Evolutionary conservation across 495 filamentous ascomycete species (phyloP), one percentile per base, ranked within the genome.

Genomic region (Podospora fimiseda): DNA sequence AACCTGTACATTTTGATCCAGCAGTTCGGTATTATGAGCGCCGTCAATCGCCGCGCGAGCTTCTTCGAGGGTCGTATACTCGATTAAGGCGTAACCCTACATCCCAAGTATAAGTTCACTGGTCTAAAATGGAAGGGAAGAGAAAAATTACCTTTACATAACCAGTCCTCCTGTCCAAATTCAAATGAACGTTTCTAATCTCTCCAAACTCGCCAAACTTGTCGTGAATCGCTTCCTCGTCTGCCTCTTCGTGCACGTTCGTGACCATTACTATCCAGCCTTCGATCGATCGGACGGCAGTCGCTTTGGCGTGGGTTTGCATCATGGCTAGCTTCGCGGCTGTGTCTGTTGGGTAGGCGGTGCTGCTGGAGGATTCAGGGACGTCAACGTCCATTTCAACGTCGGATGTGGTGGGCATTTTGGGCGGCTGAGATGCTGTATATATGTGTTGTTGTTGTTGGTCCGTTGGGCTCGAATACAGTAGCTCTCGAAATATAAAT

Each of bases 261-360:
- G 91, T 95, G 54, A 86, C 90, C 52, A 96, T 85, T 57, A 99
- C 78, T 70, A 99, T 97, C 94, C 94, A 99, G 58, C 94, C 94
- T 69, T 99, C 94, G 67, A 99, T 96, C 56, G 89, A 95, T 68
- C 94, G 89, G 48, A 99, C 94, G 13, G 92, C 94, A 5, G 88
- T 89, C 22, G 92, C 89, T 55, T 87, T 87, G 48, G 81, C 74
- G 54, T 81, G 76, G 43, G 92, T 95, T 65, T 86, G 83, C 73
- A 84, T 85, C 62, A 78, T 77, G 57, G 76, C 71, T 61, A 77
- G 74, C 60, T 83, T 83, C 55, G 77, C 77, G 57, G 58, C 70
- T 60, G 60, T 55, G 44, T 49, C 20, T 51, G 45, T 37, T 36
- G 27, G 49, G 48, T 21, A 40, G 53, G n/a, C 42, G 57, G 43